Base-by-base conservation (phyloP, 345 rosid genomes). In the Pugionium cornutum region DNA sequence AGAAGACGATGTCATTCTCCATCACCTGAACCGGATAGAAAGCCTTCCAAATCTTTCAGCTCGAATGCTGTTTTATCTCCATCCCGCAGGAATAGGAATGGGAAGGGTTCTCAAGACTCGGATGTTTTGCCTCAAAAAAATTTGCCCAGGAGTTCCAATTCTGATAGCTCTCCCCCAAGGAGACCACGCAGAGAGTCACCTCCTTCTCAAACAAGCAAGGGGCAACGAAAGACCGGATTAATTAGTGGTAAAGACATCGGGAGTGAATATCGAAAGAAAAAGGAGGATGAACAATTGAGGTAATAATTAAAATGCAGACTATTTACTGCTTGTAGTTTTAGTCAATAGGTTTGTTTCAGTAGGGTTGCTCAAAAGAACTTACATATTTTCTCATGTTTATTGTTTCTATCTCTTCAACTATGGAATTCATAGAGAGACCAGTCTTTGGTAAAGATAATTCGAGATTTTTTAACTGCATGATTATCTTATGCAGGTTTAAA, bases 161-260 rank as follows among this genome's bases (percentile, higher is more conserved):
- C 54, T 33, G 89, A 82, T 60, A 76, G 79, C 58, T 85, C 95
- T 53, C 87, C 84, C 5, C 83, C 85, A 7, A 79, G 95, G 75
- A 86, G 79, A 79, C 69, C 53, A 32, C 70, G 69, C 69, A 79
- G 73, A 61, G 80, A 76, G 49, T 66, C 75, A 27, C 59, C 78
- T 58, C 75, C 50, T 67, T 52, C 78, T 40, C 71, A 63, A 54
- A 52, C 78, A 57, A 66, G 61, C 2, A 83, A 69, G 71, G 88
- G 74, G 56, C 64, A 9, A 52, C 75, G 62, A 42, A 83, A 79
- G 72, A 81, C 86, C 32, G 98, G 98, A 61, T 71, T 92, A 60
- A 79, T 87, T 66, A 77, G 82, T 71, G 94, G 94, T 53, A 75
- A 64, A 55, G 98, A 85, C 34, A 86, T 77, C 8, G 54, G 79